Evolutionary conservation across 1,284 basidiomycete genomes (phyloP), one percentile per base, ranked within the genome.

Genomic region (Entoloma clypeatum): DNA sequence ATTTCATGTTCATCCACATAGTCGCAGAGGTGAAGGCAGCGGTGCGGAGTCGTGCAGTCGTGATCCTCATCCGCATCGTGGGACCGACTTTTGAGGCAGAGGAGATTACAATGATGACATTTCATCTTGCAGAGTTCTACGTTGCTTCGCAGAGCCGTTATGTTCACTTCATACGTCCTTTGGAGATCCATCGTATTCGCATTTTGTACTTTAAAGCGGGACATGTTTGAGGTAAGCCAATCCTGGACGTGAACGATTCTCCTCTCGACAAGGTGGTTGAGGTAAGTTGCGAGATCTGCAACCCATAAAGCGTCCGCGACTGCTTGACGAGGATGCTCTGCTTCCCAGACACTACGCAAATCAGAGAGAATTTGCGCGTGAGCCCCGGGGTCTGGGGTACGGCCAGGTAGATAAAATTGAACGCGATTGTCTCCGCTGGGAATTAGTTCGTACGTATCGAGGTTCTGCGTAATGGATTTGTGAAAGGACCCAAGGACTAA

Each of bases 161-260:
- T 54, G 2, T 63, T 48, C 19, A 39, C 60, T 7, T 75, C 69
- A 41, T 75, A 68, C 5, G 58, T 51, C 32, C 77, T 61, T 7
- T 63, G 62, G n/a, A 82, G 49, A 1, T 63, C 60, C 7, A 72
- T 68, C 9, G 79, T 67, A 18, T 67, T 64, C 2, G 73, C 66
- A 35, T 72, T 64, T 24, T 55, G 62, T 0, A 52, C 48, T 25
- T 64, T 63, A 54, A 80, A 81, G 2, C 73, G 63, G 1, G 60
- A 50, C 3, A 74, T 52, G 39, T 81, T 81, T 9, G 62, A 56
- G 3, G 58, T 55, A 7, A 81, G 52, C 79, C 79, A 81, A 35
- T 63, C 56, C 2, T 54, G 58, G 14, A 80, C 75, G 36, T 71
- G 71, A 3, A 60, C 51, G 16, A 75, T 55, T 3, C 78, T 67